Evolutionary conservation across 768 basidiomycete genomes (phyloP).

Genomic region (Boletus reticuloceps): DNA sequence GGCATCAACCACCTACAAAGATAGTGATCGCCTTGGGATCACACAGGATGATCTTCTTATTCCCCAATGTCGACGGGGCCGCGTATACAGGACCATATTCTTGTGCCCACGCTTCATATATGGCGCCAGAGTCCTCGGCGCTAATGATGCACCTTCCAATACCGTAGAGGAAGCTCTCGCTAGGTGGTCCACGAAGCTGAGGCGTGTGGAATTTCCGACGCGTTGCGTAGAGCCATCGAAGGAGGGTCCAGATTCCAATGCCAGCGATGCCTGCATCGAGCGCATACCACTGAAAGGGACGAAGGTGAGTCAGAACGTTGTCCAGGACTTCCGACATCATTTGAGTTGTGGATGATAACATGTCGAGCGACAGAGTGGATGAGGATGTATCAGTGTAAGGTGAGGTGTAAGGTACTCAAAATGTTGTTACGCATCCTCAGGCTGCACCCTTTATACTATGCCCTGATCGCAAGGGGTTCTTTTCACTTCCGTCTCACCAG

Average conservation of each 20-base stretch:
- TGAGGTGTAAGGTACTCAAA: too few species aligned
- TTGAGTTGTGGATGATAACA: background rate
- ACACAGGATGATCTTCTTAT: conserved; percentile 15
- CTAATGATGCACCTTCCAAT: background rate
- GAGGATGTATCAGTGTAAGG: too few species aligned
- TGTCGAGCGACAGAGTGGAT: background rate
- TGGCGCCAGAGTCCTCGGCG: background rate
- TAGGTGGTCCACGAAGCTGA: conserved; percentile 13
- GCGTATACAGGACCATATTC: conserved; percentile 10
- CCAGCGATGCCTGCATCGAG: background rate
- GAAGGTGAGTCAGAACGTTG: background rate
- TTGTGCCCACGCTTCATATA: conserved; percentile 17
- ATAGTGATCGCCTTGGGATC: conserved; percentile 41
- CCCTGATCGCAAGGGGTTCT: too few species aligned
- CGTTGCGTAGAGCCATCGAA: conserved; percentile 23
- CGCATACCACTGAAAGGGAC: background rate
- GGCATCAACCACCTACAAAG: background rate
- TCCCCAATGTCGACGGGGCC: conserved; percentile 8
- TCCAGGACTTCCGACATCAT: background rate
- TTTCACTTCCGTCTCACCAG: too few species aligned
- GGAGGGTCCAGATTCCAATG: conserved; percentile 1
- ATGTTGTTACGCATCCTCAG: too few species aligned
- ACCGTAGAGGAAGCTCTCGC: conserved; percentile 16
- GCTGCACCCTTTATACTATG: too few species aligned
- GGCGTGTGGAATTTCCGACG: conserved; percentile 18